Evolutionary conservation across 495 filamentous ascomycete genomes (phyloP), one percentile per base, ranked within the genome.

Genomic region (Xylona heveae): DNA sequence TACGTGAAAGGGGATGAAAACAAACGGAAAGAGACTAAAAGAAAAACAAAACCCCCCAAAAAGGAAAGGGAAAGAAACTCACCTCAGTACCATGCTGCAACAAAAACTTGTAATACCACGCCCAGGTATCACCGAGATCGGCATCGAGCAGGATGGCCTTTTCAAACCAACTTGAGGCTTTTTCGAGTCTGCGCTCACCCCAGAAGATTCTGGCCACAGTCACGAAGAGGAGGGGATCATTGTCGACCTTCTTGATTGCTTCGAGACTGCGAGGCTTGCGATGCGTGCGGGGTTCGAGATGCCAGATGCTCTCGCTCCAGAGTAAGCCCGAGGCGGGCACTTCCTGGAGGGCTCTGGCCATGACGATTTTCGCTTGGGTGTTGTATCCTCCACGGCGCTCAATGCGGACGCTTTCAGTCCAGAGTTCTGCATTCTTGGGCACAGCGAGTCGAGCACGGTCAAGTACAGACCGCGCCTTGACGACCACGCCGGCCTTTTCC

Each of bases 51-150:
- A 36, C 24, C 24, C 16, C 20, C 28, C 5, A 12, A 31, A 37
- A 4, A 33, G 13, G 34, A 17, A 34, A 6, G 19, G 13, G 4
- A 25, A 13, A 12, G 18, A 24, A 39, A 47, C 55, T 35, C 39
- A 64, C 61, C 43, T 72, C 76, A 17, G 78, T 91, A 4, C 90
- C 90, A 57, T 97, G 81, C 62, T 88, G 74, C 38, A 65, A 36
- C 42, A 94, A 47, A 46, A 94, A 97, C 53, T 85, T 90, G 52
- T 77, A 88, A 44, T 93, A 97, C 85, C 85, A 97, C 24, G 81
- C 88, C 88, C 88, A 97, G 4, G 74, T 81, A 56, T 97, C 88
- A 20, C 90, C 88, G 19, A 71, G 50, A 48, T 94, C 84, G 17
- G 70, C 64, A 43, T 95, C 80, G 8, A 82, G 59, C 33, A 91